Conservation (phyloP, 1,284 basidiomycete species). For the Ganoderma sp. region DNA sequence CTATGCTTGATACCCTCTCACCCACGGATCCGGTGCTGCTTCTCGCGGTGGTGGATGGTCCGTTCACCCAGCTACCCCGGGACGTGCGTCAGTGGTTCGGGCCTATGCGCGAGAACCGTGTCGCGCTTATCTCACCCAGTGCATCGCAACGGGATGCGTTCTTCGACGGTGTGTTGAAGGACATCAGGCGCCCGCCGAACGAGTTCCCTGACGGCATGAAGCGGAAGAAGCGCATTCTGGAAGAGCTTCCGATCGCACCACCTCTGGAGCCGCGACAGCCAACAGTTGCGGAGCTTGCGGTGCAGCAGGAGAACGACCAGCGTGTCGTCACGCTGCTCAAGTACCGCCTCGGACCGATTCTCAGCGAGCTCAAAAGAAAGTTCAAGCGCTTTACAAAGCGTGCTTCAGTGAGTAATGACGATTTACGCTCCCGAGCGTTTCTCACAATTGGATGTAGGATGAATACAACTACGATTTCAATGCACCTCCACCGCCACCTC, state of each 20-base stretch:
- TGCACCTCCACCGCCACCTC: constrained; percentile 28
- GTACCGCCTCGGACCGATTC: constrained; percentile 84
- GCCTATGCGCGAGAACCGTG: constrained; percentile 73
- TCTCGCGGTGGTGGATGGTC: constrained; percentile 86
- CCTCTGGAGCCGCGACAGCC: constrained; percentile 87
- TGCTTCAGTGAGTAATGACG: constrained; percentile 65
- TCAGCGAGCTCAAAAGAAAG: constrained; percentile 91
- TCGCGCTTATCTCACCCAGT: constrained; percentile 63
- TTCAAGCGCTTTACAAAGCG: constrained; percentile 90
- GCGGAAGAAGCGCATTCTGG: constrained; percentile 83
- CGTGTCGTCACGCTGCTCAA: constrained; percentile 84
- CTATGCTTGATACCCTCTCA: constrained; percentile 89
- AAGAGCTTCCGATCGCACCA: constrained; percentile 88
- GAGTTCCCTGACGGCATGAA: constrained; percentile 92
- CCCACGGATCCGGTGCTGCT: constrained; percentile 93
- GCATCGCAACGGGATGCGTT: constrained; percentile 72
- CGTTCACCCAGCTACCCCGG: constrained; percentile 70
- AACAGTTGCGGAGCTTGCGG: constrained; percentile 81
- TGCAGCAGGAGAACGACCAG: constrained; percentile 85
- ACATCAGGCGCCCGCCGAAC: constrained; percentile 79
- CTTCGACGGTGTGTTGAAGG: constrained; percentile 76
- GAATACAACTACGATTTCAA: constrained; percentile 69
- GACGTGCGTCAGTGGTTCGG: constrained; percentile 97
- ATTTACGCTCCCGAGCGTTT: background rate
- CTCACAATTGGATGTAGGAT: constrained; percentile 52